Evolutionary conservation across 2,329 filamentous ascomycete genomes (phyloP), one percentile per base, ranked within the genome.

Genomic region (Sporothrix variecibatus): DNA sequence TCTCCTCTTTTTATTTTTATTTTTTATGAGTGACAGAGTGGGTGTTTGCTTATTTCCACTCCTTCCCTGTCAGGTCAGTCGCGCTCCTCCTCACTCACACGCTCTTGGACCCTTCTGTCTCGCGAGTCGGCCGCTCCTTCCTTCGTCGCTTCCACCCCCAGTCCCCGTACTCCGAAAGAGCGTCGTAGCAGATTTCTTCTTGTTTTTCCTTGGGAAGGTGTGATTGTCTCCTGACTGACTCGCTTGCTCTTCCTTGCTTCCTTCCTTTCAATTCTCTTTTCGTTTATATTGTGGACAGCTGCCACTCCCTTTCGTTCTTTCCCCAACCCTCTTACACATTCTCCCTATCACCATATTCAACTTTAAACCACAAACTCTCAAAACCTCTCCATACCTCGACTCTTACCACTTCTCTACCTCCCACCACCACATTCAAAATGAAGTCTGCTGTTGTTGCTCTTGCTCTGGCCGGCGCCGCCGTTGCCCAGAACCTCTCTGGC

Each of bases 401-500:
- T 64, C 34, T 43, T 34, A 20, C 56, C 7, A 40, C 31, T 31
- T 20, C 12, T 28, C 62, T 9, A 12, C 34, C 28, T 5, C 69
- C 12, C 49, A 34, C 53, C 53, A 40, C n/a, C 67, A 49, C 72
- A 28, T 8, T 60, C 77, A 72, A 77, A 76, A 77, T 77, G 76
- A 76, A 77, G 76, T 68, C 72, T 49, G 69, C 73, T 71, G 26
- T 77, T 56, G 43, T 76, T 65, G 53, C 68, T 43, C 51, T 80
- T 67, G 74, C 78, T 23, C 77, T 77, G 40, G 79, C 78, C 73
- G 78, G 78, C 68, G 75, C 78, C n/a, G 78, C 77, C 72, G 43
- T 79, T 40, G 81, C 81, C 64, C 82, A 83, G 75, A 79, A 81
- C 75, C 79, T 83, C 74, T 76, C 79, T 6, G 81, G 81, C 67